phyloP scores from a whole-genome alignment of 108 stramenopile genomes.

The Skeletonema tropicum region DNA sequence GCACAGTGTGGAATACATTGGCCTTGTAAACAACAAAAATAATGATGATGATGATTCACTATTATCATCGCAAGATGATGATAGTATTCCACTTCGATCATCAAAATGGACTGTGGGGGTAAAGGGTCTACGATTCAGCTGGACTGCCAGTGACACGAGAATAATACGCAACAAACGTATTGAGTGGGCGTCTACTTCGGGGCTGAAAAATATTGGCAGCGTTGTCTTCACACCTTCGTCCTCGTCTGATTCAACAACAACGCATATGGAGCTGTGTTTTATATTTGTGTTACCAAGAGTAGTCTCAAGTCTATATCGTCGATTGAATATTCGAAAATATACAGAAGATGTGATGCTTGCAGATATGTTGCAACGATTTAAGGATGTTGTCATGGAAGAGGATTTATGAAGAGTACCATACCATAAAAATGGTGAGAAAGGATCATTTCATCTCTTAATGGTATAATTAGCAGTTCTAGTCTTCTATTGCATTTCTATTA shows the following conservation, averaged over 20 bases:
- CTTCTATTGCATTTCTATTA: background rate
- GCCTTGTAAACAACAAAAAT: slow-evolving; percentile 11
- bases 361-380: slow-evolving; percentile 65
- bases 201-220: slow-evolving; percentile 69
- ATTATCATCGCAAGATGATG: background rate
- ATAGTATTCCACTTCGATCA: slow-evolving; percentile 32
- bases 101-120: slow-evolving; percentile 77
- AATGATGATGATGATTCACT: background rate
- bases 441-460: background rate
- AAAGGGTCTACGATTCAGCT: slow-evolving; percentile 67
- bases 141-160: slow-evolving; percentile 58
- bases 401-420: slow-evolving; percentile 41
- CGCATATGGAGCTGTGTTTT: slow-evolving; percentile 68
- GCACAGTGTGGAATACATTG: slow-evolving; percentile 65
- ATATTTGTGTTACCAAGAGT: slow-evolving; percentile 64
- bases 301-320: slow-evolving; percentile 57
- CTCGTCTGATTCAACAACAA: slow-evolving; percentile 1
- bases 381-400: slow-evolving; percentile 61
- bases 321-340: slow-evolving; percentile 53
- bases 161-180: slow-evolving; percentile 62
- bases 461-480: background rate
- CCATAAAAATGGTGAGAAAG: background rate
- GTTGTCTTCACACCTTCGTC: slow-evolving; percentile 48
- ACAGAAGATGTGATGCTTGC: slow-evolving; percentile 69
- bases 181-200: slow-evolving; percentile 75